Conservation (phyloP, 2,329 filamentous ascomycete genomes). For the Escovopsis sp. region DNA sequence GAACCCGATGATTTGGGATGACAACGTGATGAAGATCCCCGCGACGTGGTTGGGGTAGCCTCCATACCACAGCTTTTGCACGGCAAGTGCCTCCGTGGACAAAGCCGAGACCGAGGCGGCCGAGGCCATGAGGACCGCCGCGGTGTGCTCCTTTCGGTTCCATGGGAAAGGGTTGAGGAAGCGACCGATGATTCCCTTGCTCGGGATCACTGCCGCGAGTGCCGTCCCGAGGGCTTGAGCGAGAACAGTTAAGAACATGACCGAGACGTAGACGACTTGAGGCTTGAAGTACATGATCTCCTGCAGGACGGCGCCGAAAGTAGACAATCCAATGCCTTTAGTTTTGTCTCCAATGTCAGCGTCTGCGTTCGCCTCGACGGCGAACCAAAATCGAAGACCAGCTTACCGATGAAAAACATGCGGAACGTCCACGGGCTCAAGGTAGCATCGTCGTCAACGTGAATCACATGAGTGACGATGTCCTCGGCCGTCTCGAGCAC, state of each 20-base stretch:
- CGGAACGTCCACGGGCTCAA: constrained; percentile 13
- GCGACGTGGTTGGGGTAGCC: constrained; percentile 22
- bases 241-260: constrained; percentile 12
- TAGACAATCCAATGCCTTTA: constrained; percentile 8
- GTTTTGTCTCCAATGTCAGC: background rate
- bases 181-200: constrained; percentile 5
- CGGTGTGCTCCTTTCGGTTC: constrained; percentile 17
- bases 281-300: constrained; percentile 14
- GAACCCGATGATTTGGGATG: constrained; percentile 34
- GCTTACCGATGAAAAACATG: constrained; percentile 10
- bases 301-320: constrained; percentile 11
- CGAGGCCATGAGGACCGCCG: constrained; percentile 28
- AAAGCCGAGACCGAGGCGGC: constrained; percentile 20
- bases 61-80: constrained; percentile 32
- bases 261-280: constrained; percentile 10
- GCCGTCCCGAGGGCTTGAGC: constrained; percentile 1
- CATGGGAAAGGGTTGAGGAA: constrained; percentile 9
- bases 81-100: constrained; percentile 26
- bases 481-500: constrained; percentile 7
- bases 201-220: constrained; percentile 7
- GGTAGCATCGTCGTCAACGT: constrained; percentile 11
- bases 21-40: constrained; percentile 29
- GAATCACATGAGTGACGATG: constrained; percentile 12
- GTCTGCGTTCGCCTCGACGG: background rate
- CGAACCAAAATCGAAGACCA: background rate